Evolutionary conservation across 345 rosid species (phyloP).

Genomic region (Populus pruinosa): DNA sequence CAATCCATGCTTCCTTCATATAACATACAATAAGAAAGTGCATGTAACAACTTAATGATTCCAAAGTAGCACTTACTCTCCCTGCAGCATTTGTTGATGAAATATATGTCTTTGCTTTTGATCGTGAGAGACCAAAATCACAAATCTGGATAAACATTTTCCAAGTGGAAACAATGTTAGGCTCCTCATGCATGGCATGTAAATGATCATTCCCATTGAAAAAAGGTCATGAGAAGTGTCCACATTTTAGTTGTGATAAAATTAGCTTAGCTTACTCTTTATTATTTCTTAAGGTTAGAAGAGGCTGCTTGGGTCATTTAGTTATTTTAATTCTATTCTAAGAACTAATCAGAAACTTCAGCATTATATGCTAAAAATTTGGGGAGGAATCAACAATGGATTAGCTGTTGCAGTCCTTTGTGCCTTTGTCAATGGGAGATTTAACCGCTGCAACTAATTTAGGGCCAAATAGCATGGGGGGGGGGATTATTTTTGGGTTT

Average conservation of each 20-base stretch:
- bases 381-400: neutral
- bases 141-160: constrained; percentile 18
- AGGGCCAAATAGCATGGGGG: neutral
- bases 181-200: neutral
- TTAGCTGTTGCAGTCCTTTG: neutral
- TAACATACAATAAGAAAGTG: neutral
- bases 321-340: neutral
- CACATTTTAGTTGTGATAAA: neutral
- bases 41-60: neutral
- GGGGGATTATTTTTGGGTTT: neutral
- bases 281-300: neutral
- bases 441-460: neutral
- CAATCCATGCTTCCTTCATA: neutral
- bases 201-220: neutral
- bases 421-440: neutral
- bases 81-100: constrained; percentile 27
- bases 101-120: constrained; percentile 23
- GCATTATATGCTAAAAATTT: neutral
- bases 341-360: neutral
- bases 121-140: constrained; percentile 32
- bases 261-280: neutral
- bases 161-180: neutral
- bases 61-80: constrained; percentile 19
- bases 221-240: neutral
- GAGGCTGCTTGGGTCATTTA: neutral